Base-by-base conservation (phyloP, 306 rosid genomes). In the peach (Prunus persica) region DNA sequence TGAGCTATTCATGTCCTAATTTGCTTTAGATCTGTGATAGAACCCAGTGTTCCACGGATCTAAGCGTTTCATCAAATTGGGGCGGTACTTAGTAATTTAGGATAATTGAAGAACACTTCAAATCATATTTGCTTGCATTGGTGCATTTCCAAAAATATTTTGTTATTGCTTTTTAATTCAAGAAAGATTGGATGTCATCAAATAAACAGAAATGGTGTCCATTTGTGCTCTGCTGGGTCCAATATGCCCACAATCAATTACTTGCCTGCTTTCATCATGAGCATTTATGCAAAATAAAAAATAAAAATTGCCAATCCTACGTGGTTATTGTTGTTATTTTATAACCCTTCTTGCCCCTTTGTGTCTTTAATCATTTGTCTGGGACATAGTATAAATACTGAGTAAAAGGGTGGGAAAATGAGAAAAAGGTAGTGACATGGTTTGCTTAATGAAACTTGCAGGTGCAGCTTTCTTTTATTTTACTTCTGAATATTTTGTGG, bases 321-420 rank as follows among this genome's bases (percentile, higher is more conserved):
- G 20, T 22, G 78, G 83, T 65, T 77, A 63, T 56, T 69, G 61
- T 85, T 73, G 71, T 85, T 61, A 71, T 81, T 76, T 58, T n/a
- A 43, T 76, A 75, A 2, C 67, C 58, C 72, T 64, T 64, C 75
- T 55, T 79, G 87, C 77, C 73, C 83, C 83, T 64, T 46, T 16
- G 41, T 67, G 61, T 69, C 76, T 50, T 72, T 46, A 79, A 82
- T 69, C 16, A 70, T 78, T 16, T 65, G 73, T 62, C 83, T 64
- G 80, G 71, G 28, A 62, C 69, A 65, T 61, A 74, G 56, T 62
- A 68, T 66, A 65, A 45, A 69, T 77, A 68, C 38, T 41, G 84
- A 83, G 91, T 82, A 84, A 74, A 85, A 87, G 79, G 67, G 81
- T 86, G 81, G 90, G 77, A 74, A 80, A 45, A 73, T 58, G 72